Conservation (phyloP, 768 basidiomycete genomes). For the Tulasnella sp. region DNA sequence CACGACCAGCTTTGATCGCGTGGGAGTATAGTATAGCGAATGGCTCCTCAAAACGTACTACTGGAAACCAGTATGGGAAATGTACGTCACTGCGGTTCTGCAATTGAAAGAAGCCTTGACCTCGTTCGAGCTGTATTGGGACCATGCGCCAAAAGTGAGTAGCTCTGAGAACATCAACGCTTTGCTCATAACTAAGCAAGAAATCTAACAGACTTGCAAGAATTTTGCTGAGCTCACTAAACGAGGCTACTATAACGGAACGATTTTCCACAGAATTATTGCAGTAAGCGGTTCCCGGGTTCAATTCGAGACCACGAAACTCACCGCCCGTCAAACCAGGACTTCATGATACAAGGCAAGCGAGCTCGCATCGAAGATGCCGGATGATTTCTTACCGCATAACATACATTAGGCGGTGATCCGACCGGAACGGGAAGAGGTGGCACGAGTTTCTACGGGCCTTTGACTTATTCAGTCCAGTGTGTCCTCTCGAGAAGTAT, state of each 20-base stretch:
- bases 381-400: too few species aligned
- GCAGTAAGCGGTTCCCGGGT: slow-evolving; percentile 39
- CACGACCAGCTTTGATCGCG: neutral
- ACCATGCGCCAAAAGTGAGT: slow-evolving; percentile 68
- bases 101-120: slow-evolving; percentile 27
- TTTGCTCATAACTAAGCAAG: slow-evolving; percentile 8
- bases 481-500: slow-evolving; percentile 55
- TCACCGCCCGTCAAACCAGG: slow-evolving; percentile 36
- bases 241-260: slow-evolving; percentile 85
- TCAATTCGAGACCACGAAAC: neutral
- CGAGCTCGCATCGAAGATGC: neutral
- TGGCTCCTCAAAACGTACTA: slow-evolving; percentile 38
- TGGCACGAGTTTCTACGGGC: slow-evolving; percentile 79
- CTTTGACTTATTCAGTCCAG: slow-evolving; percentile 37
- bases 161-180: neutral
- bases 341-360: slow-evolving; percentile 86
- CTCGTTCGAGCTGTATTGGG: slow-evolving; percentile 84
- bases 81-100: neutral
- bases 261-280: slow-evolving; percentile 86
- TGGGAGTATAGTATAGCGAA: neutral
- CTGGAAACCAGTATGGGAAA: slow-evolving; percentile 80
- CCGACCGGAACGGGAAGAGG: slow-evolving; percentile 94
- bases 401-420: slow-evolving; percentile 43
- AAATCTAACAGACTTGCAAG: slow-evolving; percentile 66
- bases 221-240: slow-evolving; percentile 90